Percentiles rank a stretch among this genome's conserved stretches.
These are phyloP conservation scores for Boletellus sp. DNA, from an alignment of 768 basidiomycete genomes.

Conservation along the genomic window DNA sequence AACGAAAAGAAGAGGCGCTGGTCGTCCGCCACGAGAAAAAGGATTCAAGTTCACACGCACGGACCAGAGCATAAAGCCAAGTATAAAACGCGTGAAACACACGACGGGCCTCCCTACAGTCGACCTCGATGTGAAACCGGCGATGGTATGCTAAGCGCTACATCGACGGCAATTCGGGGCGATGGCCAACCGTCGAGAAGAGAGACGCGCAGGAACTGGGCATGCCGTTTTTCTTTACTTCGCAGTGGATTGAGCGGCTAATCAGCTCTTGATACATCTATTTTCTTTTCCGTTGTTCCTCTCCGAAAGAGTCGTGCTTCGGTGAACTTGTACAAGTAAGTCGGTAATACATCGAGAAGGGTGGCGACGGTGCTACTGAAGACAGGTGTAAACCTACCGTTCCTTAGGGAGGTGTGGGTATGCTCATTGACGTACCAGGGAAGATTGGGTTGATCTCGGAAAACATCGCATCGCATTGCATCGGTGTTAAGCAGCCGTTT, in stretches of 20 bases:
- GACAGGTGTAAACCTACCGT: not conserved
- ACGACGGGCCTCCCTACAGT: conserved; percentile 33
- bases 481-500: not conserved
- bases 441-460: conserved; percentile 6
- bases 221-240: conserved; percentile 56
- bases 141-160: conserved; percentile 19
- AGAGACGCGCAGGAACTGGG: conserved; percentile 56
- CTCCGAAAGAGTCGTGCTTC: not conserved
- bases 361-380: not conserved
- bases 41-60: conserved; percentile 41
- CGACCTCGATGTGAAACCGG: conserved; percentile 39
- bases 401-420: not conserved
- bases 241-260: conserved; percentile 55
- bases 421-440: conserved; percentile 2
- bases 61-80: conserved; percentile 38
- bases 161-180: conserved; percentile 24
- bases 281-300: not conserved
- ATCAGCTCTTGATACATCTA: conserved; percentile 61
- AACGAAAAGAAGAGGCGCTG: conserved; percentile 21
- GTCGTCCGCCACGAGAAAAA: conserved; percentile 6
- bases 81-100: conserved; percentile 28
- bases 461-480: not conserved
- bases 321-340: conserved; percentile 1
- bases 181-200: conserved; percentile 43
- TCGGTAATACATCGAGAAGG: not conserved